phyloP scores from a whole-genome alignment of 805 yeast species.

The Yarrowia alimentaria region DNA sequence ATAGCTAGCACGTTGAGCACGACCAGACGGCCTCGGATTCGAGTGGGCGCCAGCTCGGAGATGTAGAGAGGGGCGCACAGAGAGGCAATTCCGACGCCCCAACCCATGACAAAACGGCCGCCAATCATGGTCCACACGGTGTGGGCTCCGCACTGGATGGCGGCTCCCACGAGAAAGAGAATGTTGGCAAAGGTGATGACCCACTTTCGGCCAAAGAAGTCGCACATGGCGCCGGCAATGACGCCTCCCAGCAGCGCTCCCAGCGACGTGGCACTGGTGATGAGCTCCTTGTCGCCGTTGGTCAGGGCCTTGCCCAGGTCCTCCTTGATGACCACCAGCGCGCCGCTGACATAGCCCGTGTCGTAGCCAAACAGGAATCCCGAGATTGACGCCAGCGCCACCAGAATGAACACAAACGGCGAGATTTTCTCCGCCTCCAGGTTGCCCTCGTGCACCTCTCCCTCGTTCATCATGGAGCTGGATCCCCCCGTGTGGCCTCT shows the following conservation, averaged over 20 bases:
- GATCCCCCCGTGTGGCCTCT: conserved; percentile 3
- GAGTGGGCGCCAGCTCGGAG: conserved; percentile 87
- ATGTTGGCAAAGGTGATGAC: conserved; percentile 80
- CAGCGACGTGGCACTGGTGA: conserved; percentile 90
- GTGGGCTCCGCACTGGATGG: conserved; percentile 76
- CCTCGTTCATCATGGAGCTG: not conserved
- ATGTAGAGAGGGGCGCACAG: conserved; percentile 91
- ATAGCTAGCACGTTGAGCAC: conserved; percentile 84
- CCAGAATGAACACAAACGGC: conserved; percentile 61
- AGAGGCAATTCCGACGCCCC: conserved; percentile 95
- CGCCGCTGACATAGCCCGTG: conserved; percentile 94
- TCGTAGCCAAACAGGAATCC: conserved; percentile 98
- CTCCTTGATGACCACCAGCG: conserved; percentile 78
- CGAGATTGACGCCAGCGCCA: conserved; percentile 75
- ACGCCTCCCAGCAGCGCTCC: conserved; percentile 85
- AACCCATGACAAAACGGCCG: conserved; percentile 92
- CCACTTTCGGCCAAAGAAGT: conserved; percentile 78
- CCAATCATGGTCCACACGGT: conserved; percentile 87
- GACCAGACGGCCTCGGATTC: conserved; percentile 87
- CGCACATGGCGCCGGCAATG: conserved; percentile 79
- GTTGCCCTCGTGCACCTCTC: conserved; percentile 25
- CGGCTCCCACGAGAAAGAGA: conserved; percentile 80
- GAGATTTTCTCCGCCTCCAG: conserved; percentile 43
- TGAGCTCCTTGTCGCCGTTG: conserved; percentile 79
- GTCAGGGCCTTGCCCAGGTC: conserved; percentile 63